Conservation (phyloP, 441 rosid species). For the Biscutella auriculata region DNA sequence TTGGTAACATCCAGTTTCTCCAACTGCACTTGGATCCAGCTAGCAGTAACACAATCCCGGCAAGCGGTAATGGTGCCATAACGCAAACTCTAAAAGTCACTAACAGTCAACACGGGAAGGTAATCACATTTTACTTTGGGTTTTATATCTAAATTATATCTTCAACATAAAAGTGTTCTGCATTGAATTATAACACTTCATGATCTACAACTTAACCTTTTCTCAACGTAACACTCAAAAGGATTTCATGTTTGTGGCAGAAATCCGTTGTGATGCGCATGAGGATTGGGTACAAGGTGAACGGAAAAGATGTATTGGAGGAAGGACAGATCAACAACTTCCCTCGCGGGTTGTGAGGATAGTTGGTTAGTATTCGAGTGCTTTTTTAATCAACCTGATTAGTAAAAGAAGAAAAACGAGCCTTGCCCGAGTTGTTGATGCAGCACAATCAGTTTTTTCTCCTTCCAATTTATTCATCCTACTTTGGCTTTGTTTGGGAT, state of each 20-base stretch:
- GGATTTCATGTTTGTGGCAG: conserved; percentile 34
- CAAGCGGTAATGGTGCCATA: conserved; percentile 45
- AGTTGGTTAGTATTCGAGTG: background rate
- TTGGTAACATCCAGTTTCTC: conserved; percentile 54
- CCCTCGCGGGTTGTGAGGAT: conserved; percentile 62
- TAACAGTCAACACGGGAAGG: conserved; percentile 97
- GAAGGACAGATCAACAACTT: conserved; percentile 86
- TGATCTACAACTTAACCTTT: background rate
- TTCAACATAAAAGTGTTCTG: background rate
- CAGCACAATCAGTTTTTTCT: conserved; percentile 1
- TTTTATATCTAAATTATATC: background rate
- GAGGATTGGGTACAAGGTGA: conserved; percentile 77
- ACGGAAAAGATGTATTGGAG: conserved; percentile 66
- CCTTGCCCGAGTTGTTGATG: conserved; percentile 6
- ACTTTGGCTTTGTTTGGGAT: conserved; percentile 10
- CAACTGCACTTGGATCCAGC: conserved; percentile 93
- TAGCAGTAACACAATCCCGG: conserved; percentile 61
- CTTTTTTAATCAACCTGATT: background rate
- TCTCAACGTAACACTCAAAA: background rate
- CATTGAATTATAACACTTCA: background rate
- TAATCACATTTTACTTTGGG: conserved; percentile 16
- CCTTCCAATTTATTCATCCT: background rate
- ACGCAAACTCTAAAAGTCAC: conserved; percentile 64
- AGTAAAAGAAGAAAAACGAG: background rate
- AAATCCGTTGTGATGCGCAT: conserved; percentile 90